Percentiles rank a stretch among this genome's conserved stretches.
Conservation (phyloP, 2,329 filamentous ascomycete genomes). For the Neofusicoccum umdonicola region DNA sequence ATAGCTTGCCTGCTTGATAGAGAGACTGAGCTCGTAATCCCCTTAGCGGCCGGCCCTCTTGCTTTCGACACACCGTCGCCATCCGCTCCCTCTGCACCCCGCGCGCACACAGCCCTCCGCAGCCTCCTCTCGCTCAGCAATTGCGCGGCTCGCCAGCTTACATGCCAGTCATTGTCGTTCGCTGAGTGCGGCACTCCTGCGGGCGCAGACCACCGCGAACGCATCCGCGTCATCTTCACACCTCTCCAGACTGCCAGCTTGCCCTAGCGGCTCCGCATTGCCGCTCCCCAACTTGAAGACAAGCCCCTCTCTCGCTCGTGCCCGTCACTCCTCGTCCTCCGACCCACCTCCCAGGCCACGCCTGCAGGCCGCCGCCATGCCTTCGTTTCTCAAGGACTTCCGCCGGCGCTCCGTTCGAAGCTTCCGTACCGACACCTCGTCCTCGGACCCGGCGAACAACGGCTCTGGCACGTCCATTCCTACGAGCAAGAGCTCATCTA, state of each 20-base stretch:
- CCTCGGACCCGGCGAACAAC: conserved; percentile 20
- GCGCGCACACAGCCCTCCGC: neutral
- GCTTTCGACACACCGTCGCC: conserved; percentile 5
- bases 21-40: conserved; percentile 17
- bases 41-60: conserved; percentile 14
- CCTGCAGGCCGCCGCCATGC: conserved; percentile 32
- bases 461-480: conserved; percentile 32
- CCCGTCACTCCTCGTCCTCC: neutral
- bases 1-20: conserved; percentile 15
- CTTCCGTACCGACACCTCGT: conserved; percentile 43
- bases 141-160: neutral
- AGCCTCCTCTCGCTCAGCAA: neutral
- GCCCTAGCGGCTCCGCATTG: neutral
- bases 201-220: conserved; percentile 8
- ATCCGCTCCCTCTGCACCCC: neutral
- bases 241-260: neutral
- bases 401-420: conserved; percentile 72
- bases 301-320: neutral
- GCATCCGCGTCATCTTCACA: conserved; percentile 8
- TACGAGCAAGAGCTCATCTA: conserved; percentile 63
- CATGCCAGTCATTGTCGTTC: conserved; percentile 16
- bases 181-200: conserved; percentile 12
- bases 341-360: neutral
- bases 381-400: conserved; percentile 71
- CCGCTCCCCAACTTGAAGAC: neutral